Base-by-base conservation (phyloP, 768 basidiomycete species). In the Tubosaeta sp. region DNA sequence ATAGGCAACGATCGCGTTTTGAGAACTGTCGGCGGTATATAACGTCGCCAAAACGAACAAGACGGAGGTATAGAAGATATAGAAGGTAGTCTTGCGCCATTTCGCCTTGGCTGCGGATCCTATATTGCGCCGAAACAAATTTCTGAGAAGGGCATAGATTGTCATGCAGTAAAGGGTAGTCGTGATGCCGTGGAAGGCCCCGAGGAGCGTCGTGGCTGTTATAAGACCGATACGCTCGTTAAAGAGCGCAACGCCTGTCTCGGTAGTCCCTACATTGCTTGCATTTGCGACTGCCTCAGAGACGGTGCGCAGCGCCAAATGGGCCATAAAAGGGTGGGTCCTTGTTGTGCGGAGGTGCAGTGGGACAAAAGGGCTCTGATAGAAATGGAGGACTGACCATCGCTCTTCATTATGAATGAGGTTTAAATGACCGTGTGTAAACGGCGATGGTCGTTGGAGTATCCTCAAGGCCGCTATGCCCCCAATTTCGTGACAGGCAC, bases 11-110 rank as follows among this genome's bases (percentile, higher is more conserved):
- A 65, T 56, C 8, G 71, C 58, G 8, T 59, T 59, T 41, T 61
- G 63, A 34, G 66, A 64, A 48, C 65, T 70, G 25, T 62, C 58
- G 27, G 60, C 56, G n/a, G 59, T 58, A 39, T 62, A 70, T 31
- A 70, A 4, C 6, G 65, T 65, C 37, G 47, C 65, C 10, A 69
- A 45, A 25, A 63, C 39, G 34, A 71, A 71, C 32, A 70, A 22
- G 47, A 59, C 38, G 16, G 55, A 48, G 17, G 68, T 62, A 46
- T 67, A 71, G 9, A 4, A 5, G 43, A 70, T 48, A 45, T 67
- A 62, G 31, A 66, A 65, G n/a, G 63, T 29, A 13, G 56, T 66
- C 43, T 58, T 65, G 49, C 52, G 55, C 56, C 50, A 44, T 19
- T 50, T 50, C 5, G 22, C 13, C 25, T 44, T 46, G 9, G 50